Percentiles rank a stretch among this genome's conserved stretches.
These are phyloP conservation scores for Dissophora globulifera DNA, from an alignment of 192 early-diverging fungal genomes.

Conservation along the genomic window DNA sequence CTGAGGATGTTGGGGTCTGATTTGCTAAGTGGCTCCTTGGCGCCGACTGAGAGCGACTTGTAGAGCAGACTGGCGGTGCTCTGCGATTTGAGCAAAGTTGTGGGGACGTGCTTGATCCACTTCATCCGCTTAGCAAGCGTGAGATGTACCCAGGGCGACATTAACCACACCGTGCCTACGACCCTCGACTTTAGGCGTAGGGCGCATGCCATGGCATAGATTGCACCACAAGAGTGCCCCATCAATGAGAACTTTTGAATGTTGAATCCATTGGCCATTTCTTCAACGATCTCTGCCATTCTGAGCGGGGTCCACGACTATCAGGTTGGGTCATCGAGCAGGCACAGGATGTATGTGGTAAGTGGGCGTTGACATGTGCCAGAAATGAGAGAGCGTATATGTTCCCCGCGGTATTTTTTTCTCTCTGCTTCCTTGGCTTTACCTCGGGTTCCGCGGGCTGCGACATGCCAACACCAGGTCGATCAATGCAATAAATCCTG, in stretches of 20 bases:
- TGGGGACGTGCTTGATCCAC: conserved; percentile 56
- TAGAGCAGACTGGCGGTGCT: conserved; percentile 51
- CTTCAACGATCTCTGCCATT: conserved; percentile 52
- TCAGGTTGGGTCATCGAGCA: no score
- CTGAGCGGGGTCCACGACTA: conserved; percentile 50
- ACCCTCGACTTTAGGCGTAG: conserved; percentile 47
- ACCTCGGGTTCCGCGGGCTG: conserved; percentile 50
- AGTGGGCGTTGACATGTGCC: no score
- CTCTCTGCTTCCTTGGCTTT: neutral
- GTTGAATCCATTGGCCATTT: conserved; percentile 54
- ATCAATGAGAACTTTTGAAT: conserved; percentile 58
- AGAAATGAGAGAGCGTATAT: no score
- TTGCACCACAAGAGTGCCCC: conserved; percentile 56
- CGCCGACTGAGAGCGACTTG: conserved; percentile 47
- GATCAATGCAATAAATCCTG: conserved; percentile 56
- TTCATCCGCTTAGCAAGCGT: conserved; percentile 55
- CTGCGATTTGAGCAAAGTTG: conserved; percentile 44
- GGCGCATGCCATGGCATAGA: conserved; percentile 57
- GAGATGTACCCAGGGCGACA: conserved; percentile 56
- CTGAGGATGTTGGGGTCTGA: conserved; percentile 37
- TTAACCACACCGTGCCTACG: conserved; percentile 54
- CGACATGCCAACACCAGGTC: conserved; percentile 55
- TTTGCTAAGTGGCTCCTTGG: conserved; percentile 49
- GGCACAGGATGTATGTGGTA: no score
- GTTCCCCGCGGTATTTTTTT: no score